Conservation (phyloP, 345 rosid genomes). For the Xanthoceras sorbifolium region DNA sequence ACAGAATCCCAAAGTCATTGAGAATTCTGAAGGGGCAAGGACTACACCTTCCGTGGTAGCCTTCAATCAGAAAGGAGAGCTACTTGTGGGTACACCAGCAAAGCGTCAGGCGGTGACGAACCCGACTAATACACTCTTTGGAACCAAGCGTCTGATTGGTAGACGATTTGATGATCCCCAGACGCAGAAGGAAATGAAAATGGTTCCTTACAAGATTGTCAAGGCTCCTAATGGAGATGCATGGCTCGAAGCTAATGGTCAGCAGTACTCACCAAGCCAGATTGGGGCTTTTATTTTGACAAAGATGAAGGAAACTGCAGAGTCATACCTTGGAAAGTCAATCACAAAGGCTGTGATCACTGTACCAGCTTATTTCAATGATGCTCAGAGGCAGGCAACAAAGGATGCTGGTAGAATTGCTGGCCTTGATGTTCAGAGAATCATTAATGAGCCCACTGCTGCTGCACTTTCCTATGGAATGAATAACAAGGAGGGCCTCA, state of each 20-base stretch:
- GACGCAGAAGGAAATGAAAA: slow-evolving; percentile 80
- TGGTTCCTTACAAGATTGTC: slow-evolving; percentile 90
- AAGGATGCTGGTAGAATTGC: slow-evolving; percentile 96
- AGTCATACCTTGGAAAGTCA: slow-evolving; percentile 73
- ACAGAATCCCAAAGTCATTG: slow-evolving; percentile 86
- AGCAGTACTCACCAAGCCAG: slow-evolving; percentile 88
- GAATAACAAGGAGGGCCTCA: slow-evolving; percentile 91
- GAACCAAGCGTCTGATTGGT: slow-evolving; percentile 85
- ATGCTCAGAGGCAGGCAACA: slow-evolving; percentile 96
- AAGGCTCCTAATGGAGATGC: slow-evolving; percentile 93
- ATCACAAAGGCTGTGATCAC: slow-evolving; percentile 79
- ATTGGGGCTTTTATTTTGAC: slow-evolving; percentile 79
- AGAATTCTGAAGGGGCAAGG: slow-evolving; percentile 88
- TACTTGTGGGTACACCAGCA: slow-evolving; percentile 90
- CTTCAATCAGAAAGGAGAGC: slow-evolving; percentile 70
- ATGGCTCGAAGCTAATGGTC: slow-evolving; percentile 86
- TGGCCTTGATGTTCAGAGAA: slow-evolving; percentile 86
- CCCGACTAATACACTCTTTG: slow-evolving; percentile 74
- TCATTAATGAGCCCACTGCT: slow-evolving; percentile 92
- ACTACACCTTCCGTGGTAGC: slow-evolving; percentile 95
- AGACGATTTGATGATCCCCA: slow-evolving; percentile 77
- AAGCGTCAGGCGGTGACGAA: slow-evolving; percentile 93
- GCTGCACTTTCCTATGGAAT: slow-evolving; percentile 94
- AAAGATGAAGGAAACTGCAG: slow-evolving; percentile 94
- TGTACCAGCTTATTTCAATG: slow-evolving; percentile 93